These are phyloP conservation scores for Phytophthora meadii DNA, from an alignment of 352 stramenopile species.

Conservation along the genomic window DNA sequence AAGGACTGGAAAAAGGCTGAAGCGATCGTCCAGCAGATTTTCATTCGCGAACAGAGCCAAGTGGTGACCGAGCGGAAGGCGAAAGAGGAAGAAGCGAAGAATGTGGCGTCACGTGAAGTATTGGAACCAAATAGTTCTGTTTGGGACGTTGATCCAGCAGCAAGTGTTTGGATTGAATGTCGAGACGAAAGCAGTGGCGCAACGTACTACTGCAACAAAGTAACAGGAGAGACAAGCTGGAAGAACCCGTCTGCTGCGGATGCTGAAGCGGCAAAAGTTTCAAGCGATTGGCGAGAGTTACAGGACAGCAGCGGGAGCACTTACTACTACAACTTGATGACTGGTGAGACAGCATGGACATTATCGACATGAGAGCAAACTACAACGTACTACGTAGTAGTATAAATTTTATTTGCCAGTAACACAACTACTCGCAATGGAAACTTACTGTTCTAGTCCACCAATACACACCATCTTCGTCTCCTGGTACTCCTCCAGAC, in stretches of 20 bases:
- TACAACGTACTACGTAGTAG: background rate
- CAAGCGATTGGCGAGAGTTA: conserved; percentile 22
- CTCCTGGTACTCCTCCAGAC: conserved; percentile 96
- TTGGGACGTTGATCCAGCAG: background rate
- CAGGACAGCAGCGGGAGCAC: conserved; percentile 38
- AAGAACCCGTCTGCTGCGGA: conserved; percentile 6
- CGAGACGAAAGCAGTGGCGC: conserved; percentile 42
- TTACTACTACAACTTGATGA: conserved; percentile 53
- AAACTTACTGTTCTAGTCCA: conserved; percentile 49
- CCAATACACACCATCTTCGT: conserved; percentile 96
- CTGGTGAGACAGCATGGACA: conserved; percentile 47
- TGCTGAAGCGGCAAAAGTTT: background rate
- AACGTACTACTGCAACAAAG: conserved; percentile 57
- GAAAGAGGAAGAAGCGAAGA: conserved; percentile 11
- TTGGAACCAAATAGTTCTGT: background rate
- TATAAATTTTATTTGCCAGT: conserved; percentile 31
- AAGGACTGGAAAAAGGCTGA: conserved; percentile 77
- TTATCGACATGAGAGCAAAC: conserved; percentile 1
- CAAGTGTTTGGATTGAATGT: conserved; percentile 34
- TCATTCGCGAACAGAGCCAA: conserved; percentile 68
- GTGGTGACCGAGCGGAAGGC: conserved; percentile 29
- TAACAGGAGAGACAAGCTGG: conserved; percentile 57
- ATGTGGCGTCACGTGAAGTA: background rate
- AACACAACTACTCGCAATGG: conserved; percentile 8
- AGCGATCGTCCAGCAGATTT: conserved; percentile 75